A percentile compares a stretch with the other conserved stretches of the same genome.
These are phyloP conservation scores for Curvularia sp. DNA, from an alignment of 2,329 filamentous ascomycete genomes.

Conservation along the genomic window DNA sequence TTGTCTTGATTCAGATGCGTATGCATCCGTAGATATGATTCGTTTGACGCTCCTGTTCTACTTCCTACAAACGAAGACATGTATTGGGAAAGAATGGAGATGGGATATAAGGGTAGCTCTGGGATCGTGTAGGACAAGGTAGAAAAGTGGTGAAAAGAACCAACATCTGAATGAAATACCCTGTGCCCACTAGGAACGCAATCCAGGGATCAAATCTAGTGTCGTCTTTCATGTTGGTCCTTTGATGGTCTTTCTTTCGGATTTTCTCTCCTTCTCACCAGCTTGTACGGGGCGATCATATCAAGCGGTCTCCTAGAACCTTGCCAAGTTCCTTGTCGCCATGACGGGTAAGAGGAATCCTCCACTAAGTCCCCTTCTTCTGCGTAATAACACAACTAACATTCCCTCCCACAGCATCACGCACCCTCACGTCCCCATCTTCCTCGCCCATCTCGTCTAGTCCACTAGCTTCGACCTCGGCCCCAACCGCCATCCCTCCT, in stretches of 20 bases:
- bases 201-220: neutral
- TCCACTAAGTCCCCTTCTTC: neutral
- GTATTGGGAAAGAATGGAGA: neutral
- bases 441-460: slow-evolving; percentile 5
- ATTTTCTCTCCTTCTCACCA: neutral
- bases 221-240: neutral
- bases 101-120: slow-evolving; percentile 11
- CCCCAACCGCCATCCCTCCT: slow-evolving; percentile 35
- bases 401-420: slow-evolving; percentile 14
- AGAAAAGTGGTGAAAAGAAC: neutral
- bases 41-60: slow-evolving; percentile 20
- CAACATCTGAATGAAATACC: neutral
- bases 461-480: slow-evolving; percentile 3
- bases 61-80: neutral
- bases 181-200: neutral
- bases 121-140: neutral
- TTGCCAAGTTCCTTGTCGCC: neutral
- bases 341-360: slow-evolving; percentile 24
- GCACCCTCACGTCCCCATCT: slow-evolving; percentile 8
- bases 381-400: slow-evolving; percentile 4
- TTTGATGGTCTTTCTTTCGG: neutral
- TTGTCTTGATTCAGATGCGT: slow-evolving; percentile 7
- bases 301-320: neutral
- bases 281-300: neutral
- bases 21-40: slow-evolving; percentile 17